Base-by-base conservation (phyloP, 352 stramenopile genomes). In the Pythium guiyangense region DNA sequence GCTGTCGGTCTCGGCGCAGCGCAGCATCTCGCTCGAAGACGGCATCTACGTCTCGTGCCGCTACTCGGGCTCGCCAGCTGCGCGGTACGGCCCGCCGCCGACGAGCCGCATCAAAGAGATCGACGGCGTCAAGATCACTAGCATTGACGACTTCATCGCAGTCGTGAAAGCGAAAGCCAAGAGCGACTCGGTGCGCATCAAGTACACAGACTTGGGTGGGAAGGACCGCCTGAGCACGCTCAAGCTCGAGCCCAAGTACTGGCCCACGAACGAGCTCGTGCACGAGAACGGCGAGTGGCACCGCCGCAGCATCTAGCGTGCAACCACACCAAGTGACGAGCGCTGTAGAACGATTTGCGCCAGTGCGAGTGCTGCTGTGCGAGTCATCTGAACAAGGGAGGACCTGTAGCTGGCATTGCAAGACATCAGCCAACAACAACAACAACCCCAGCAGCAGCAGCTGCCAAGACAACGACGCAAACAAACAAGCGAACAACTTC, bases 61-160 rank as follows among this genome's bases (percentile, higher is more conserved):
- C n/a, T 94, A 89, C 69, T 89, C 74, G 37, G 91, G 91, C 17
- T 96, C 86, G 0, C 90, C 90, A 0, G 88, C 88, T 39, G 87
- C 92, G 47, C 90, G 90, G 11, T 97, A 96, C 56, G 86, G 82
- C 1, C 84, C 94, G 4, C 81, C 87, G 17, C 88, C 88, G 9
- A 96, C 88, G 12, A 92, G 80, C 48, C 94, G 86, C 51, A 96
- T 97, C 51, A 84, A 95, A 47, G 88, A 96, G 62, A 88, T 97
- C 48, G 89, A 97, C 60, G 91, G 88, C 20, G 62, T 89, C 39
- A 84, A 90, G 56, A 90, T 95, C 52, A 77, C 71, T 22, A 92
- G 75, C 48, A 88, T 97, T 31, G 88, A 97, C 66, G 84, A 92
- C 47, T 97, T 97, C 49, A 59, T 97, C 29, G 48, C 49, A n/a